A percentile compares a stretch with the other conserved stretches of the same genome.
phyloP scores from a whole-genome alignment of 2,329 filamentous ascomycete genomes.

The Pyrenochaeta sp. region DNA sequence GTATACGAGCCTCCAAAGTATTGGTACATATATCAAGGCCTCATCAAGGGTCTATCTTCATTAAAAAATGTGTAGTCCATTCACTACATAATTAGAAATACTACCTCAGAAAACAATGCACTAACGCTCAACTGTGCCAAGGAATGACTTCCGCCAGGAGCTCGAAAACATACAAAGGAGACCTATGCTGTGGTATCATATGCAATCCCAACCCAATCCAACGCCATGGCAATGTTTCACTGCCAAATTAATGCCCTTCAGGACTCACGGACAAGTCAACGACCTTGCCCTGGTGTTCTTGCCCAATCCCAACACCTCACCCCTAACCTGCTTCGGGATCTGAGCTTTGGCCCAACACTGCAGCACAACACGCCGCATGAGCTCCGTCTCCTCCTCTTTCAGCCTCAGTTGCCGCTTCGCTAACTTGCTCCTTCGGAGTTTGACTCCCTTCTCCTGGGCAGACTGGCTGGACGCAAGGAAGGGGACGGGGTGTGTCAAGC shows the following conservation, averaged over 20 bases:
- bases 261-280: conserved; percentile 42
- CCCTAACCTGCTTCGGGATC: conserved; percentile 36
- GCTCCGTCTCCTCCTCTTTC: conserved; percentile 52
- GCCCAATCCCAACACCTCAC: conserved; percentile 23
- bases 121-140: no score
- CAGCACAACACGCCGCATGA: conserved; percentile 52
- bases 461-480: conserved; percentile 10
- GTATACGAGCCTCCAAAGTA: no score
- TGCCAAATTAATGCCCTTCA: background rate
- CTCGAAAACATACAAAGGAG: no score
- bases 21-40: no score
- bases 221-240: conserved; percentile 2
- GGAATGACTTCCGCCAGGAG: no score
- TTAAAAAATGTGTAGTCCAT: no score
- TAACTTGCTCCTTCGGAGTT: conserved; percentile 49
- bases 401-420: conserved; percentile 56
- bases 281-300: conserved; percentile 33
- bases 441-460: conserved; percentile 34
- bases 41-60: no score
- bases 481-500: conserved; percentile 27
- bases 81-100: no score
- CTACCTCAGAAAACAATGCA: no score
- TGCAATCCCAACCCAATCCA: conserved; percentile 11
- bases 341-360: conserved; percentile 52
- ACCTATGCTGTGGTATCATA: conserved; percentile 23